phyloP scores from a whole-genome alignment of 768 basidiomycete species.

The Daedaleopsis sinensis region DNA sequence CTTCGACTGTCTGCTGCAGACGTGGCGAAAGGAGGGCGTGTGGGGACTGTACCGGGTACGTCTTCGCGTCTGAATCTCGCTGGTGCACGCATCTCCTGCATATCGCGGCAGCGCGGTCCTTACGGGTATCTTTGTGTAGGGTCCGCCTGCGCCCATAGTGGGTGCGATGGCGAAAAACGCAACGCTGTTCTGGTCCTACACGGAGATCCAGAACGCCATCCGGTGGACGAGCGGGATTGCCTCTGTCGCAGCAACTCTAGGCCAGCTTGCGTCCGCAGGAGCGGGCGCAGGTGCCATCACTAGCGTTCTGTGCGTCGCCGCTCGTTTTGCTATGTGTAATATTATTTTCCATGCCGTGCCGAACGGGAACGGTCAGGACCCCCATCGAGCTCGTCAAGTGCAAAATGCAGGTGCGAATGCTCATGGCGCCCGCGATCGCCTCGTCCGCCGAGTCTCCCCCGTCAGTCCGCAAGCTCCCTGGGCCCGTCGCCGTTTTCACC shows the following conservation, averaged over 20 bases:
- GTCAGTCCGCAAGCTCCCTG: slow-evolving; percentile 54
- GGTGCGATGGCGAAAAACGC: slow-evolving; percentile 96
- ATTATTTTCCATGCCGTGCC: neutral
- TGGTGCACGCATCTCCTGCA: too few relatives aligned
- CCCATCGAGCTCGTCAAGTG: slow-evolving; percentile 96
- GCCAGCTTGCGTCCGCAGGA: slow-evolving; percentile 78
- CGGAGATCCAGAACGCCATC: slow-evolving; percentile 67
- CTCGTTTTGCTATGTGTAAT: neutral
- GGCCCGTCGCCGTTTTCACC: slow-evolving; percentile 69
- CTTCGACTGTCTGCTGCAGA: slow-evolving; percentile 87
- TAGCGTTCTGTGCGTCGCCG: slow-evolving; percentile 71
- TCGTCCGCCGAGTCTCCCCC: slow-evolving; percentile 17
- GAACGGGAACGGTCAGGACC: too few relatives aligned
- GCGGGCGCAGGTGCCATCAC: slow-evolving; percentile 86
- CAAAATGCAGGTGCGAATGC: slow-evolving; percentile 97
- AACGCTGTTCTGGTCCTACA: slow-evolving; percentile 83
- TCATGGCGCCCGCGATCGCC: slow-evolving; percentile 40
- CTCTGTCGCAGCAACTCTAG: slow-evolving; percentile 45
- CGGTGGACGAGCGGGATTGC: slow-evolving; percentile 43
- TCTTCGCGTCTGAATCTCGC: slow-evolving; percentile 9
- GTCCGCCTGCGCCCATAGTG: slow-evolving; percentile 86
- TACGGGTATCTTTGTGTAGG: slow-evolving; percentile 41
- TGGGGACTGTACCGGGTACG: slow-evolving; percentile 86
- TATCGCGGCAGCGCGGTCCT: neutral
- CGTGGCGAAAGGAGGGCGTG: slow-evolving; percentile 80